A percentile compares a stretch with the other conserved stretches of the same genome.
Evolutionary conservation across 1,139 yeast genomes (phyloP).

Genomic region (Zygoascus hellenicus): DNA sequence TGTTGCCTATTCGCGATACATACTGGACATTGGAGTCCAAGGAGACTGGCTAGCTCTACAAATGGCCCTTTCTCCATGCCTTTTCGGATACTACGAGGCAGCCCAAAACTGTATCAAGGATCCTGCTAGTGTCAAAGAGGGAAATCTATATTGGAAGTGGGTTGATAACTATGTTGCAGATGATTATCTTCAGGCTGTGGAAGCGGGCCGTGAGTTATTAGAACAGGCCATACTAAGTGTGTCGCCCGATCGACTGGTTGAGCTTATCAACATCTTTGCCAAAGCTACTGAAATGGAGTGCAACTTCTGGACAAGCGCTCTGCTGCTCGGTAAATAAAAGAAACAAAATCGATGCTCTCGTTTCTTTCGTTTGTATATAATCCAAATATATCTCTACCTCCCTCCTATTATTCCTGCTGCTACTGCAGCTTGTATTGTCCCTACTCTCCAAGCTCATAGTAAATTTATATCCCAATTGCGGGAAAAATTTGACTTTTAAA

Average conservation of each 20-base stretch:
- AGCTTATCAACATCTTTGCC: conserved; percentile 52
- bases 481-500: no score
- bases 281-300: conserved; percentile 56
- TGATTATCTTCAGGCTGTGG: conserved; percentile 50
- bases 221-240: conserved; percentile 39
- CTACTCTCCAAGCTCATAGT: no score
- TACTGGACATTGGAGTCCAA: conserved; percentile 46
- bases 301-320: conserved; percentile 52
- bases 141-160: conserved; percentile 50
- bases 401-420: no score
- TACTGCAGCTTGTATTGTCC: no score
- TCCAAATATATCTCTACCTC: no score
- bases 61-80: conserved; percentile 70
- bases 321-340: conserved; percentile 21
- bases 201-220: conserved; percentile 44
- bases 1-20: conserved; percentile 53
- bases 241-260: conserved; percentile 41
- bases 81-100: conserved; percentile 65
- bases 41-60: conserved; percentile 60
- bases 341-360: no score
- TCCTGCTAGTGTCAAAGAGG: conserved; percentile 18
- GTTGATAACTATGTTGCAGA: conserved; percentile 54
- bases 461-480: no score
- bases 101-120: conserved; percentile 28
- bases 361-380: no score